Conservation (phyloP, 441 rosid genomes). For the Codiaeum variegatum region DNA sequence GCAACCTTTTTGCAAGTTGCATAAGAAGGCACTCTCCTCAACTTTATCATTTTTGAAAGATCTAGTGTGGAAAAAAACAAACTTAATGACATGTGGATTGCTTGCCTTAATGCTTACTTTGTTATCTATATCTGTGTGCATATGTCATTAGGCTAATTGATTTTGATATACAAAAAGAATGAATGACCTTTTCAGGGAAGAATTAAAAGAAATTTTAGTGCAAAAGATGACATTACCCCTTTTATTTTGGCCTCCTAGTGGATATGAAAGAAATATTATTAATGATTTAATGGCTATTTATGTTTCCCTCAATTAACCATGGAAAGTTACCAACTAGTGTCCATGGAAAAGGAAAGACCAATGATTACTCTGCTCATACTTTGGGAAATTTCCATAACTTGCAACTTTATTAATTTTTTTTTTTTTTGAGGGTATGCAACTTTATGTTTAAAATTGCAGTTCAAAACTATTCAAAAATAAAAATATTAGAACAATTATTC, state of each 20-base stretch:
- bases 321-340: constrained; percentile 3
- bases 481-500: no score
- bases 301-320: background rate
- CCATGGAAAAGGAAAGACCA: constrained; percentile 17
- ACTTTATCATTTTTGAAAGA: constrained; percentile 17
- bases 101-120: no score
- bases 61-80: no score
- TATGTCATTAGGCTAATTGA: no score
- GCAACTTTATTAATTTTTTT: background rate
- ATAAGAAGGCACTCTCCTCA: constrained; percentile 27
- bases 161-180: background rate
- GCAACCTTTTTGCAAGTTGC: constrained; percentile 35
- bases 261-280: background rate
- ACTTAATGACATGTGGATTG: no score
- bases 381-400: background rate
- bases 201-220: background rate
- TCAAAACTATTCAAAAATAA: no score
- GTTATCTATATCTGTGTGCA: no score
- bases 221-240: background rate
- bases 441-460: background rate
- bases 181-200: background rate
- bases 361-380: background rate
- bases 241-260: background rate
- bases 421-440: no score
- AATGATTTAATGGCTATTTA: background rate